Conservation (phyloP, 129 eudicot genomes). For the Glebionis coronaria region DNA sequence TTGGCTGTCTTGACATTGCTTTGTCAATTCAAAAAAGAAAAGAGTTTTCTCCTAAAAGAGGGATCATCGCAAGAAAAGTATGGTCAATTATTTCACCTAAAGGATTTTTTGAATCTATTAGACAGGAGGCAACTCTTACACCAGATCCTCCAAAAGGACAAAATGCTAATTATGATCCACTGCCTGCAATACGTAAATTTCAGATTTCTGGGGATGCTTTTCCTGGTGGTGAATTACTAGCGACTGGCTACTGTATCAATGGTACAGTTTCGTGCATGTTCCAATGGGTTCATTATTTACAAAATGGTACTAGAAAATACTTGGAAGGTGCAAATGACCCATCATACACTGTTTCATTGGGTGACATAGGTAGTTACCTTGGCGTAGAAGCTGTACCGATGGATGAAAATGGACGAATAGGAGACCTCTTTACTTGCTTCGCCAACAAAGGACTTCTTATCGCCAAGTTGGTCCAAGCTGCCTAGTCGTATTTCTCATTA, state of each 20-base stretch:
- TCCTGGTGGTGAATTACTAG: constrained; percentile 1
- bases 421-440: background rate
- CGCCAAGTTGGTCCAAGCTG: background rate
- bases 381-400: background rate
- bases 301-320: background rate
- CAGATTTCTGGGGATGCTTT: constrained; percentile 3
- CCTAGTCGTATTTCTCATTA: too few species aligned
- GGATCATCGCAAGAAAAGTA: background rate
- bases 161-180: background rate
- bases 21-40: constrained; percentile 13
- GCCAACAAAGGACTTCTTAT: background rate
- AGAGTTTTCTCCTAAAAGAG: background rate
- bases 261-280: background rate
- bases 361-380: constrained; percentile 3
- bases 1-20: background rate
- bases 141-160: too few species aligned
- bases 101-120: background rate
- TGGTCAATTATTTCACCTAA: constrained; percentile 2
- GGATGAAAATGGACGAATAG: background rate
- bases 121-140: too few species aligned
- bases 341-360: background rate
- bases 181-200: background rate
- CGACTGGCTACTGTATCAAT: background rate
- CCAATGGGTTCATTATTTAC: background rate
- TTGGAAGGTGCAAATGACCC: background rate